Evolutionary conservation across 257 asterid species (phyloP), one percentile per base, ranked within the genome.

Genomic region (Lithospermum erythrorhizon): DNA sequence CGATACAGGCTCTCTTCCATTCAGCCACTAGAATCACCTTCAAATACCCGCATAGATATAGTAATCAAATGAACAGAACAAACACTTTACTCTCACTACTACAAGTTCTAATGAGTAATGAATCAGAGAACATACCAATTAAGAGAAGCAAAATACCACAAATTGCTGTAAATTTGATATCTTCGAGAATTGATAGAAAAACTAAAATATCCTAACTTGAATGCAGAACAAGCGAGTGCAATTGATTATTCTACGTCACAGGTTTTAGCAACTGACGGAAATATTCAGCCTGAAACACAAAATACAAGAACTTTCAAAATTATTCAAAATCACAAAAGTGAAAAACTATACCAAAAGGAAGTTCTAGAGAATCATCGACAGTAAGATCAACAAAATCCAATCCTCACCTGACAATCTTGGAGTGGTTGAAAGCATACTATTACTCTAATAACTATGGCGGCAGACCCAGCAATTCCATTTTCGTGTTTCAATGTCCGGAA

Each of bases 381-480:
- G 53, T 27, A 53, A 64, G 59, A 66, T 25, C 2, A 6, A 21
- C 21, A 61, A 51, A 21, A 10, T 52, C 59, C 53, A 61, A 24
- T 48, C 21, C 89, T 24, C 45, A 90, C 98, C 98, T 91, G 98
- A 75, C 98, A 91, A 79, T 88, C 98, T 74, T 86, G 94, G 64
- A 90, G 96, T 66, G 96, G 95, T 83, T 87, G 98, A 76, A 91
- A 88, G 83, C 98, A 91, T 61, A 93, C 98, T 75, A 91, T 86
- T 16, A 91, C 86, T 82, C 90, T 91, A 91, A 91, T 94, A 64
- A 86, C 79, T 48, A 91, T 84, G 82, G 96, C 85, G 78, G 95
- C 81, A 79, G 69, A 68, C 80, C 98, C 96, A 16, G 75, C 83
- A 76, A 84, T 75, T 73, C 98, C 98, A 82, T 61, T 83, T 75